Base-by-base conservation (phyloP, 352 stramenopile genomes). In the Globisporangium cylindrosporum region DNA sequence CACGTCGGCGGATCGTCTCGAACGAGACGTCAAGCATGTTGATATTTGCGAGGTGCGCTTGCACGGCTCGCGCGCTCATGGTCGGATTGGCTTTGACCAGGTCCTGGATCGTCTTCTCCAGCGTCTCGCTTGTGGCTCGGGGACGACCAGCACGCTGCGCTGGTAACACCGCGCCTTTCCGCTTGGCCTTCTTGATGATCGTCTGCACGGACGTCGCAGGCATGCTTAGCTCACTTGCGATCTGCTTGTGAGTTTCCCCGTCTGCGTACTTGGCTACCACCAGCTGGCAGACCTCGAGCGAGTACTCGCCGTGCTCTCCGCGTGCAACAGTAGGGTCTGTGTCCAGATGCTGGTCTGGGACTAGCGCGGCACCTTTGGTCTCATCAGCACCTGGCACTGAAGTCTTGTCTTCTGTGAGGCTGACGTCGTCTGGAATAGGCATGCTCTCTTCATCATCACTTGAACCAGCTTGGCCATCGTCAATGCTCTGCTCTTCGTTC, bases 1-100 rank as follows among this genome's bases (percentile, higher is more conserved):
- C 72, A 25, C 76, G 73, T 5, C 76, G 72, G 1, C 76, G 76
- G 24, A 83, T 77, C 18, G 76, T 83, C 61, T 83, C 73, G 36
- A 83, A 81, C 38, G 73, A 81, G 41, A 81, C 69, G 1, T 65
- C 46, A 36, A 81, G 22, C 46, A 70, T 57, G 25, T 75, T 59
- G 2, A 61, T 57, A 29, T 22, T 22, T 59, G 57, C 24, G 14
- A 81, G 73, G 12, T 68, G 49, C 60, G 73, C 51, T 25, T 75
- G 67, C n/a, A 81, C 66, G 46, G 69, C 67, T 20, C 73, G 73
- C 6, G 76, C 71, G 15, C 55, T 81, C 46, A 67, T 58, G 7
- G 55, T 36, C 20, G 69, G 73, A 8, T 72, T 43, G n/a, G 43
- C 43, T 4, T 34, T 38, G 15, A 83, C 67, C 12, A 81, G 51